phyloP scores from a whole-genome alignment of 1,139 yeast species.

The Protomyces macrosporus region DNA sequence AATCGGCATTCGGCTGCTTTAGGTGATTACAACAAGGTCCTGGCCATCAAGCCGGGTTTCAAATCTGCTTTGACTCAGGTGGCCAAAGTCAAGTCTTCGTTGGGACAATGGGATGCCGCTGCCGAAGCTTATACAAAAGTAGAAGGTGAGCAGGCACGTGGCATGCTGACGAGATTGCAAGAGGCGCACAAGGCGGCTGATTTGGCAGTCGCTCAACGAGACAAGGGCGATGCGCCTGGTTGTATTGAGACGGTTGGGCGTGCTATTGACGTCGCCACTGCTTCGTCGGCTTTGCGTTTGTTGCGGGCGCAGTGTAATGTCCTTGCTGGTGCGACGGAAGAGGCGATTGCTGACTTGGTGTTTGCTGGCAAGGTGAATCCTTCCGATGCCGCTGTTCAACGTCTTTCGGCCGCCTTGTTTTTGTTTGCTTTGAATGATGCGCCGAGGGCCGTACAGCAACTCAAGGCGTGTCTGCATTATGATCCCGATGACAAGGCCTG shows the following conservation, averaged over 20 bases:
- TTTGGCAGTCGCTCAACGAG: constrained; percentile 30
- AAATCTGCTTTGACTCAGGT: constrained; percentile 40
- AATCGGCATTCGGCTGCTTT: constrained; percentile 41
- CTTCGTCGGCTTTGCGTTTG: constrained; percentile 34
- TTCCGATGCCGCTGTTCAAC: constrained; percentile 29
- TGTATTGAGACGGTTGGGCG: constrained; percentile 36
- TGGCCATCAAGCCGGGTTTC: constrained; percentile 39
- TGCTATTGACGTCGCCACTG: constrained; percentile 38
- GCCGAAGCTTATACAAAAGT: constrained; percentile 1
- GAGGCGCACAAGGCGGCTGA: constrained; percentile 29
- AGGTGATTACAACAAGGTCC: constrained; percentile 38
- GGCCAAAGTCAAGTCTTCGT: constrained; percentile 37
- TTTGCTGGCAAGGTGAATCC: constrained; percentile 33
- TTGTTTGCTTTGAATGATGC: constrained; percentile 51
- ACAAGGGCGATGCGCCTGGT: constrained; percentile 34
- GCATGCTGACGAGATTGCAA: constrained; percentile 16
- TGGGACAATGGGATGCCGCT: constrained; percentile 39
- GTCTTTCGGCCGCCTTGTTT: constrained; percentile 43
- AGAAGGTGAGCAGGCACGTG: constrained; percentile 14
- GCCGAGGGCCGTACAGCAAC: constrained; percentile 47
- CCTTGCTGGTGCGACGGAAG: constrained; percentile 36
- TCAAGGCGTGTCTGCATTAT: constrained; percentile 59
- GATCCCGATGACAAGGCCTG: constrained; percentile 63
- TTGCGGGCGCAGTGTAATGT: constrained; percentile 39
- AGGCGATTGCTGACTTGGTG: constrained; percentile 39